phyloP scores from a whole-genome alignment of 2,329 filamentous ascomycete genomes.

The Arthroderma sp. region DNA sequence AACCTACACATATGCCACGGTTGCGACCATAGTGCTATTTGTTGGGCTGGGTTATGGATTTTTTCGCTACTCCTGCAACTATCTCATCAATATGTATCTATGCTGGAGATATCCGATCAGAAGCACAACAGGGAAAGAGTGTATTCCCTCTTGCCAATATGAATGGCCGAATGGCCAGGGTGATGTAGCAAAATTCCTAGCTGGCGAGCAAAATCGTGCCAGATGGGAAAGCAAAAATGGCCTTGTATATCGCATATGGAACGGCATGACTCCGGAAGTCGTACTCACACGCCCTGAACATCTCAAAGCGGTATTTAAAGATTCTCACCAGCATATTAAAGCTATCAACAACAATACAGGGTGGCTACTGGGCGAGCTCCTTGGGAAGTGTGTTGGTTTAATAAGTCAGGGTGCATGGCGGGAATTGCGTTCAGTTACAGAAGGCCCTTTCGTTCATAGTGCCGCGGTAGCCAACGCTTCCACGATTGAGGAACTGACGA shows the following conservation, averaged over 20 bases:
- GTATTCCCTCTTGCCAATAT: neutral
- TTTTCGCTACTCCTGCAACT: no score
- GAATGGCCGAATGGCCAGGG: constrained; percentile 2
- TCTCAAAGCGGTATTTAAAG: constrained; percentile 27
- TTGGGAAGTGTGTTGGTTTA: constrained; percentile 33
- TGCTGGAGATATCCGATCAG: no score
- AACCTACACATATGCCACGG: no score
- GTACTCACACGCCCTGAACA: constrained; percentile 26
- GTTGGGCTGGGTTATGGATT: no score
- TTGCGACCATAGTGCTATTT: no score
- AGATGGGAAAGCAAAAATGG: constrained; percentile 4
- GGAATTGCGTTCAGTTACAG: constrained; percentile 12
- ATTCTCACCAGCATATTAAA: constrained; percentile 34
- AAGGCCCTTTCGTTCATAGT: constrained; percentile 13
- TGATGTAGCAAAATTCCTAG: constrained; percentile 1
- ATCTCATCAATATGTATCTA: no score
- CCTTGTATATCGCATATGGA: constrained; percentile 2
- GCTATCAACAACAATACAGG: constrained; percentile 31
- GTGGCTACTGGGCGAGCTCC: constrained; percentile 26
- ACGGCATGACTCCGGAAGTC: constrained; percentile 1
- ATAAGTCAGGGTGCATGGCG: constrained; percentile 23
- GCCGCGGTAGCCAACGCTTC: neutral
- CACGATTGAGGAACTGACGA: neutral
- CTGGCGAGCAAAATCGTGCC: neutral
- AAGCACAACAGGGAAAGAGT: no score